Percentiles rank a stretch among this genome's conserved stretches.
phyloP scores from a whole-genome alignment of 2,329 filamentous ascomycete genomes.

The Chrysoporthe puriensis region DNA sequence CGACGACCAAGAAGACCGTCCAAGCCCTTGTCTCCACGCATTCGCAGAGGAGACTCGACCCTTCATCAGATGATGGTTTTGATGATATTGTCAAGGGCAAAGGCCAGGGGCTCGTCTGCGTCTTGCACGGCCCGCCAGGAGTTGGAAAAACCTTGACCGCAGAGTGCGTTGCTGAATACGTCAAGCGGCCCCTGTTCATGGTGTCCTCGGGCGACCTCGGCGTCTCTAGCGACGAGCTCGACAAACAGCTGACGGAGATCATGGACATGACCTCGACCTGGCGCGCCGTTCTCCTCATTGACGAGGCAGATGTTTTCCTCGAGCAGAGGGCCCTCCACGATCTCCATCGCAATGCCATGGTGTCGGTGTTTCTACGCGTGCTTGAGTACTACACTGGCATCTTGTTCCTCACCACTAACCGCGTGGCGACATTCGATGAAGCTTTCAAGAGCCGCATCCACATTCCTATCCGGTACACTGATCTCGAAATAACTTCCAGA shows the following conservation, averaged over 20 bases:
- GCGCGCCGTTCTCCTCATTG: constrained; percentile 34
- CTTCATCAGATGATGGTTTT: constrained; percentile 19
- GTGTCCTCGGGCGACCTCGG: constrained; percentile 36
- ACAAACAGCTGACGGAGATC: constrained; percentile 20
- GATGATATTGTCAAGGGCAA: constrained; percentile 33
- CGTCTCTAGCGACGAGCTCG: constrained; percentile 22
- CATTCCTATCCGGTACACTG: constrained; percentile 40
- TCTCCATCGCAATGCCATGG: constrained; percentile 29
- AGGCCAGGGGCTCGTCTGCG: constrained; percentile 32
- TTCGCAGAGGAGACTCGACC: constrained; percentile 20
- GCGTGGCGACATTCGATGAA: constrained; percentile 45
- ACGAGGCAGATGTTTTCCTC: constrained; percentile 34
- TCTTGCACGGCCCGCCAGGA: constrained; percentile 39
- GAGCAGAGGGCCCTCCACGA: constrained; percentile 28
- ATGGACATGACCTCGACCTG: constrained; percentile 30
- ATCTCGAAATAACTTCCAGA: constrained; percentile 20
- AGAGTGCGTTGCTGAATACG: constrained; percentile 41
- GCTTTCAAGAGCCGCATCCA: constrained; percentile 46
- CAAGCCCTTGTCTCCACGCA: constrained; percentile 37
- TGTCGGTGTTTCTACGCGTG: constrained; percentile 32
- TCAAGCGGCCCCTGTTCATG: constrained; percentile 40
- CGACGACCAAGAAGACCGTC: constrained; percentile 37
- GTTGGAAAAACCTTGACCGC: constrained; percentile 43
- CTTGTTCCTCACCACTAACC: constrained; percentile 48
- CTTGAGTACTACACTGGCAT: constrained; percentile 44